Evolutionary conservation across 768 basidiomycete genomes (phyloP), one percentile per base, ranked within the genome.

Genomic region (Pisolithus marmoratus): DNA sequence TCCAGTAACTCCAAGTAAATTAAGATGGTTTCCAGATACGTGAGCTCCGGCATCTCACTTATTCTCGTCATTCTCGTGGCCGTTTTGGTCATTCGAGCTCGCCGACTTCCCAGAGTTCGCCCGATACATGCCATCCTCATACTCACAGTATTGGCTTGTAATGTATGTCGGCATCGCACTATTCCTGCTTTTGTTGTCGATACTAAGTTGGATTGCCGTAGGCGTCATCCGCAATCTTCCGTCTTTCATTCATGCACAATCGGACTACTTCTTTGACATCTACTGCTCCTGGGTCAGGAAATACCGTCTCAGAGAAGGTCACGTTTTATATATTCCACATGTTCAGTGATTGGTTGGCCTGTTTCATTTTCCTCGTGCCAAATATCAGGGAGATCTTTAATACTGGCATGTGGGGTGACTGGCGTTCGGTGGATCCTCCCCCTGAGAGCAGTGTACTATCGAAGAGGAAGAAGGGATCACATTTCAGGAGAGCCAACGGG

Each of bases 321-420:
- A 52, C 58, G 0, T 77, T 78, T 56, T 78, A 78, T 52, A 55
- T 76, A 12, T 70, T 75, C 50, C 75, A 77, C 48, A 63, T 71
- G n/a, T 57, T 76, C 4, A 75, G 74, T 2, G 76, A 77, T 53
- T 76, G 73, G 73, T 36, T 74, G 22, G 61, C 66, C 8, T 63
- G 54, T 38, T 50, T 55, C 8, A 46, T 69, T 19, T 48, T 74
- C 19, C 59, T 73, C 31, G 55, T 56, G 40, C 49, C 62, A 31
- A 72, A 74, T 47, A 57, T 70, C 12, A 57, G 58, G 23, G 52
- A 61, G 12, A 57, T 65, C n/a, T 68, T 65, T 46, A 53, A 58
- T 27, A 65, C 62, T 9, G 68, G 64, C n/a, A 41, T 54, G 37
- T 59, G 54, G 43, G 69, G 62, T 8, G 57, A 58, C n/a, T 58